Evolutionary conservation across 805 yeast species (phyloP), one percentile per base, ranked within the genome.

Genomic region (Candida berthetii): DNA sequence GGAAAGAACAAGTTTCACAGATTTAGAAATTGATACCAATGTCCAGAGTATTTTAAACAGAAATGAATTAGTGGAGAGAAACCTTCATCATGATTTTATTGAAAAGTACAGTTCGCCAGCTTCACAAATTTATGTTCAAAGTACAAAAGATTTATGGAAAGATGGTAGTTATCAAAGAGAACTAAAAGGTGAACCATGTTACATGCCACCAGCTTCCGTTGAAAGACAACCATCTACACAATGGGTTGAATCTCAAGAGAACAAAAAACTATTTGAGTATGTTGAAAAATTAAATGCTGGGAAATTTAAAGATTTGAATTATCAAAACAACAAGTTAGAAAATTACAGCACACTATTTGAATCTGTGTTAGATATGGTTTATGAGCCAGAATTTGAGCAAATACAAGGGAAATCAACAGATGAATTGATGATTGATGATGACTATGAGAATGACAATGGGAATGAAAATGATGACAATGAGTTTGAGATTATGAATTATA

Each of bases 1-100:
- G 2, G 71, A 74, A 1, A 62, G 95, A 43, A 74, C 79, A 40
- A 84, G 89, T 0, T 66, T 76, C 44, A 69, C 82, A 4, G 62
- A 80, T 9, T 55, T 88, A 5, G 98, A 91, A 55, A 54, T 89
- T 13, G 97, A 91, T 57, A 62, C 82, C 1, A 50, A 68, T 6
- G 80, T 88, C 0, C 69, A 65, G n/a, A 63, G 71, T 57, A 82
- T 91, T 11, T 27, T 62, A 8, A 89, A 90, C 55, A 61, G 89
- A 19, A 40, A 51, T 1, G 62, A 62, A 0, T 36, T 81, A 9
- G 51, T 49, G 4, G 71, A 70, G 42, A 54, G 79, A 27, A 64
- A 72, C 40, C 48, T 77, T 5, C 89, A 83, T 53, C 59, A 68
- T 42, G 67, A 69, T 40, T 74, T 81, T 43, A 41, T 61, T 2